Evolutionary conservation across 495 filamentous ascomycete genomes (phyloP), one percentile per base, ranked within the genome.

Genomic region (Neurospora sublineolata): DNA sequence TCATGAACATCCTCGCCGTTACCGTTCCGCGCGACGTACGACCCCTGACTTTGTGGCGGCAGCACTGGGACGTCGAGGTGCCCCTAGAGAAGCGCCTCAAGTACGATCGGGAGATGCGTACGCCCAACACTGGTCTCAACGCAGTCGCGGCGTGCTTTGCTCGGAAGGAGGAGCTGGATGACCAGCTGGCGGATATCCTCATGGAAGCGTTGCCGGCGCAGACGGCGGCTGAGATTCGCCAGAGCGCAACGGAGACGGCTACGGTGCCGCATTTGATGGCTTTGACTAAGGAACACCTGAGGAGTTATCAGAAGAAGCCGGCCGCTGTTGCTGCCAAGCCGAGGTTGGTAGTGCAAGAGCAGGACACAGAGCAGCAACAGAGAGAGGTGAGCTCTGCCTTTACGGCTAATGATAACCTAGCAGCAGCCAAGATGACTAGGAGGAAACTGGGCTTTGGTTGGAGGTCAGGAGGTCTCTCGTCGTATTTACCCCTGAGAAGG

Each of bases 111-210:
- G 38, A 38, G 30, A 72, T 69, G 37, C 30, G 14, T 27, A 69
- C 39, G 0, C 68, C 71, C 10, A 38, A 69, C 6, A 73, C 68
- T 0, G 9, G 16, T 0, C 68, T 68, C 16, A n/a, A 74, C 20
- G 14, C 37, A 27, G 71, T 46, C n/a, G 71, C 52, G 0, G 18
- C 5, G 20, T 72, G 70, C 36, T 68, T 67, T 4, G 16, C 67
- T 27, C 1, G 20, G 52, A 74, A 71, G 23, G 33, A 68, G 36
- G 73, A 67, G 9, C 14, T 74, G 8, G 71, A 72, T 42, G 8
- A 3, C 4, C 27, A 60, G 30, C 39, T 74, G 9, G 72, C 40
- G 41, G 3, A 18, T 40, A 37, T 58, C 0, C 33, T 74, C 3
- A n/a, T 70, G 12, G 8, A 68, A 23, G 71, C 71, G 1, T 41